Evolutionary conservation across 768 basidiomycete genomes (phyloP).

Genomic region (Lentinula detonsa): DNA sequence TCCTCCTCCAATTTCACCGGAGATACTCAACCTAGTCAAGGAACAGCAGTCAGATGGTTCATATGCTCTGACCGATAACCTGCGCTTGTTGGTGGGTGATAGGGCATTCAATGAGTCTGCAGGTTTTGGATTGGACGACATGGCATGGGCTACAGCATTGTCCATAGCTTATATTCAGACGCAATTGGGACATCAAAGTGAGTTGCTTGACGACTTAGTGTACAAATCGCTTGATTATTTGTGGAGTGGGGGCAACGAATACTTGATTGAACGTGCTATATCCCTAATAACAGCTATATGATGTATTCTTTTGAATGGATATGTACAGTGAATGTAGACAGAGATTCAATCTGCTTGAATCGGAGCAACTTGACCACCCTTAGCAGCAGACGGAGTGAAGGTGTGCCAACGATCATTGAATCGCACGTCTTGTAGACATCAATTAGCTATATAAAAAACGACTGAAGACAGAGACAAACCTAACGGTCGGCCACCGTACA

Average conservation of each 20-base stretch:
- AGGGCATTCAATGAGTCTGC: conserved; percentile 23
- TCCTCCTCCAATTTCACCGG: conserved; percentile 12
- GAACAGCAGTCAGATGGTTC: conserved; percentile 44
- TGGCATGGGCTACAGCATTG: conserved; percentile 44
- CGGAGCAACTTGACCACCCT: conserved; percentile 70
- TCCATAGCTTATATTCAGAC: conserved; percentile 39
- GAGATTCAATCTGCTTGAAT: conserved; percentile 48
- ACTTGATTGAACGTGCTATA: conserved; percentile 11
- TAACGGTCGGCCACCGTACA: conserved; percentile 88
- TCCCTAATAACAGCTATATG: background rate
- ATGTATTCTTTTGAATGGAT: background rate
- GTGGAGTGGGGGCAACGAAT: conserved; percentile 10
- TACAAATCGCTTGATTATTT: conserved; percentile 38
- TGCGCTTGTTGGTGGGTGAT: conserved; percentile 30
- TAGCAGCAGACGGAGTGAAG: conserved; percentile 83
- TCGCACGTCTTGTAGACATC: conserved; percentile 61
- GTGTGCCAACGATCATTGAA: conserved; percentile 97
- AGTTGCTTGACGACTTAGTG: conserved; percentile 34
- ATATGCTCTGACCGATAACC: conserved; percentile 25
- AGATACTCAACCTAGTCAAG: conserved; percentile 29
- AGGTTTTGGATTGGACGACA: conserved; percentile 22
- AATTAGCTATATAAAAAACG: background rate
- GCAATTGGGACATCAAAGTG: conserved; percentile 28
- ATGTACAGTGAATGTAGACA: background rate
- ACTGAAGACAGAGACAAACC: conserved; percentile 36